Base-by-base conservation (phyloP, 169 alveolate species). In the Cryptosporidium meleagridis region DNA sequence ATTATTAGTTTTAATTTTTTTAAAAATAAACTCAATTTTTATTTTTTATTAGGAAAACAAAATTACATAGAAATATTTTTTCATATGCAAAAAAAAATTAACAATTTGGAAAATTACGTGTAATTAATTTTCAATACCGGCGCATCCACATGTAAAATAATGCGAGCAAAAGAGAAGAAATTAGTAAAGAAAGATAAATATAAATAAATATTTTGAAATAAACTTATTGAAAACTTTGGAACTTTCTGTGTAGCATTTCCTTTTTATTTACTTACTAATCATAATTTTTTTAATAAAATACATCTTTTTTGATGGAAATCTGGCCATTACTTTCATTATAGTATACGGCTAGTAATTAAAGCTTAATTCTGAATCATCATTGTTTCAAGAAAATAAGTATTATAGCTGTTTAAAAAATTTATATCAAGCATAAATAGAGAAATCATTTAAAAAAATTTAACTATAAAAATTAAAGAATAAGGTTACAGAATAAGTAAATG, bases 131-230 rank as follows among this genome's bases (percentile, higher is more conserved):
- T 65, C 33, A 35, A 65, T 33, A 31, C 51, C 26, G 41, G 41
- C 41, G 8, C 72, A 65, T 65, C 72, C 72, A 65, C 72, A 65
- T 65, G 72, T 52, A 65, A 41, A 61, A 21, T 26, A 31, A 61
- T 61, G 2, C 9, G 48, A 29, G 52, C 9, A 35, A 65, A 65
- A 65, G 2, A 31, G 35, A 31, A 31, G 35, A 65, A 31, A 62
- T n/a, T 18, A 37, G 9, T 53, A 53, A 21, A 53, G 7, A 53
- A 21, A 53, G 7, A 9, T 52, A 52, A 18, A 52, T 52, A 2
- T 0, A 52, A 18, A 52, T n/a, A 55, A 8, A 21, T 55, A 23
- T 23, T n/a, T 55, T 55, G 35, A 55, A 55, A 55, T 16, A 55
- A 23, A 26, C 18, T 55, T 0, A 55, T n/a, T 53, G 29, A 53